These are phyloP conservation scores for Royoungia palumana DNA, from an alignment of 768 basidiomycete species.

Conservation along the genomic window DNA sequence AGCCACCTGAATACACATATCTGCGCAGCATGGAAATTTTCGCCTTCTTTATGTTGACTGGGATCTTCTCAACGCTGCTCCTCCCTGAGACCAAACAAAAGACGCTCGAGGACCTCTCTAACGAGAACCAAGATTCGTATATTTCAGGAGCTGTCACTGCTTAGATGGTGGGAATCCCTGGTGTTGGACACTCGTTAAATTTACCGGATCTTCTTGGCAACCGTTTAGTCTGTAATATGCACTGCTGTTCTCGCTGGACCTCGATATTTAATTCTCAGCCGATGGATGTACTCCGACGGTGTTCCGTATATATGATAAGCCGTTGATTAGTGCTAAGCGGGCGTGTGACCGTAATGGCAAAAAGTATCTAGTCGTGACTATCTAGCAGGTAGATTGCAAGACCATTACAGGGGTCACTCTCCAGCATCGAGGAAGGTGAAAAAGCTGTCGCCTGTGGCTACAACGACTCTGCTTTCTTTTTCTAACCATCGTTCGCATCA, in stretches of 20 bases:
- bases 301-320: not conserved
- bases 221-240: slow-evolving; percentile 7
- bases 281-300: not conserved
- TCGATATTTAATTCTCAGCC: not conserved
- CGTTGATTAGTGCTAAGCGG: not conserved
- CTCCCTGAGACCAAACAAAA: slow-evolving; percentile 73
- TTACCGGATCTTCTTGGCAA: not conserved
- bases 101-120: slow-evolving; percentile 69
- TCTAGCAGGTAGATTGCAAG: too few relatives aligned
- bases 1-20: slow-evolving; percentile 1
- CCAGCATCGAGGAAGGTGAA: too few relatives aligned
- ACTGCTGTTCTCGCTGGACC: not conserved
- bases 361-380: not conserved
- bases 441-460: not conserved
- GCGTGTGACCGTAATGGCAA: not conserved
- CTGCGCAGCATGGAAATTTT: slow-evolving; percentile 65
- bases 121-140: slow-evolving; percentile 66
- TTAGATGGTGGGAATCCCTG: slow-evolving; percentile 1
- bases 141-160: slow-evolving; percentile 29
- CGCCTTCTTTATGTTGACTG: slow-evolving; percentile 84
- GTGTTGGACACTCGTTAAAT: not conserved
- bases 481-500: slow-evolving; percentile 11
- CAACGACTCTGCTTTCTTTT: slow-evolving; percentile 36
- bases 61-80: slow-evolving; percentile 75
- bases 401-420: too few relatives aligned